Evolutionary conservation across 257 asterid species (phyloP), one percentile per base, ranked within the genome.

Genomic region (Ilex aquifolium): DNA sequence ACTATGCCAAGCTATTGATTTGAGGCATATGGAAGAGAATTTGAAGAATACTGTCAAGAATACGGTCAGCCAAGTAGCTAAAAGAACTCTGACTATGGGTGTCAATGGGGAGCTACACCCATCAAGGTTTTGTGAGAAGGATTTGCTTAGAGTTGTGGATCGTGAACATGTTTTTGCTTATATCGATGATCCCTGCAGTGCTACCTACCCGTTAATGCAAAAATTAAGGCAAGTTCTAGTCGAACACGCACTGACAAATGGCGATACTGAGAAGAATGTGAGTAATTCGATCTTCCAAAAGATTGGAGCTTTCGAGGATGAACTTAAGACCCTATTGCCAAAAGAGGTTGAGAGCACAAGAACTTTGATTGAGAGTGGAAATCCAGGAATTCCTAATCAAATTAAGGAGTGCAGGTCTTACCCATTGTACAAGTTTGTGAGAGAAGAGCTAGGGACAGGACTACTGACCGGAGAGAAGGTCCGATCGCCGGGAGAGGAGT

Each of bases 401-500:
- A 88, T 90, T 1, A 64, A 29, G 54, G 91, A 88, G 8, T 90
- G 97, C 74, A 63, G 96, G 54, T 90, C 97, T 0, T 85, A 83
- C 61, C 97, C 97, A 0, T 51, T 90, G 81, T 90, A 90, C 59
- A 82, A 75, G 69, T 85, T 90, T 50, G 76, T 90, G 3, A 74
- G 97, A 57, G 86, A 79, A 76, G 88, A 72, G 39, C 57, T 85
- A 14, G 95, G 89, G 8, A 58, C 95, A 2, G 65, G 59, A 0
- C 53, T 71, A 58, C 59, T 88, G 69, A 77, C 88, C 0, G 97
- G 97, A 3, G 97, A 90, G 59, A 82, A 69, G 64, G 87, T 65
- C 4, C 57, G 61, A 10, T 90, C 97, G 0, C 96, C 96, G 1
- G 97, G 95, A 0, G 96, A 90, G 59, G 96, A 85, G 68, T 75